Base-by-base conservation (phyloP, 805 yeast genomes). In the Saccharomycopsis fibuligera region DNA sequence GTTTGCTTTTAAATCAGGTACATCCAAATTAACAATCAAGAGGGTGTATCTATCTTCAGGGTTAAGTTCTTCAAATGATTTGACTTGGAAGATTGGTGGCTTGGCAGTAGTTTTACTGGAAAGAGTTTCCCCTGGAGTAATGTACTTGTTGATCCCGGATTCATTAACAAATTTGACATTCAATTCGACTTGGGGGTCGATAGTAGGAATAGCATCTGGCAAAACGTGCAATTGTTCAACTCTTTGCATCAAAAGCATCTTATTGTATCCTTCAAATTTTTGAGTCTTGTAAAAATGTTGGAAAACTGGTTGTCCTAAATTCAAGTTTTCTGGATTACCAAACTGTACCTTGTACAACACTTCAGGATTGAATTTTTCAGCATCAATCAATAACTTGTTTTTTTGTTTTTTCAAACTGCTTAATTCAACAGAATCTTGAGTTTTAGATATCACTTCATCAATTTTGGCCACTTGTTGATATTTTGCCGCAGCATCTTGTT, bases 181-280 rank as follows among this genome's bases (percentile, higher is more conserved):
- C 4, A 91, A 86, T 45, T 85, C 88, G 16, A 78, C 91, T 54
- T 73, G 68, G 17, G 98, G 98, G 8, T 76, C 81, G 49, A 93
- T 66, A 2, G 97, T 89, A 24, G 97, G 93, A 64, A 93, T 62
- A 2, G 98, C 90, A 62, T 93, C 99, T 14, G 99, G 99, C 51
- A 93, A 86, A 38, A 87, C 87, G 38, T 75, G 76, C 57, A 88
- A 68, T 49, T 84, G 80, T 68, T 93, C 99, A 47, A 93, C 67
- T 69, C 98, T 80, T 69, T 93, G 97, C 93, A 93, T 87, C 46
- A 83, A 70, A 45, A 87, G 62, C 86, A 88, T 84, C 65, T 79
- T 78, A 39, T 78, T 81, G 54, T 81, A 72, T 12, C 65, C 58
- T 62, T 79, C 76, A 97, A 97, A 91, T 55, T 82, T 76, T 53